Evolutionary conservation across 139 green algal genomes (phyloP).

Genomic region (Coccomyxa sp.): DNA sequence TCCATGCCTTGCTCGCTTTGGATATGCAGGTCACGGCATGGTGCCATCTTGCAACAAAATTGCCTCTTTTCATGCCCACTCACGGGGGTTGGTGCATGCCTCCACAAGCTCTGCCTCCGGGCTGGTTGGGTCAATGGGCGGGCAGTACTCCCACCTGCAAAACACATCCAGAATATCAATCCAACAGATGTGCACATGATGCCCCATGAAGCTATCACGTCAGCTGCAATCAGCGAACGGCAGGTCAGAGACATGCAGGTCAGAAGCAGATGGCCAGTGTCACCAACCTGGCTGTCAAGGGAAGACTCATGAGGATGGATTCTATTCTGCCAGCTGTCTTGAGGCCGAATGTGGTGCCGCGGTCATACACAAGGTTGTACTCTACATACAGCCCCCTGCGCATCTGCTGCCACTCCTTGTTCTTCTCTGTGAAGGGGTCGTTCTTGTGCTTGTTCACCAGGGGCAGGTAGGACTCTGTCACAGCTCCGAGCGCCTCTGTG

Average conservation of each 20-base stretch:
- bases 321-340: constrained; percentile 98
- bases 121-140: constrained; percentile 55
- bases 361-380: constrained; percentile 90
- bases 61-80: constrained; percentile 60
- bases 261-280: not conserved
- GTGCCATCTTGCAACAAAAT: too few species aligned
- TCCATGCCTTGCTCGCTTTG: too few species aligned
- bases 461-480: constrained; percentile 84
- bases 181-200: not conserved
- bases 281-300: constrained; percentile 42
- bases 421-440: constrained; percentile 75
- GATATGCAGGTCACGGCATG: too few species aligned
- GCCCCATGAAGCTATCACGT: not conserved
- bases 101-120: constrained; percentile 87
- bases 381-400: constrained; percentile 89
- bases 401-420: constrained; percentile 97
- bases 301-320: constrained; percentile 90
- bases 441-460: constrained; percentile 90
- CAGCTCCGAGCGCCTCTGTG: constrained; percentile 65
- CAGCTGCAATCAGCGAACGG: not conserved
- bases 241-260: not conserved
- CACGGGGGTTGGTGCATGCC: constrained; percentile 68
- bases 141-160: constrained; percentile 83
- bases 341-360: constrained; percentile 94
- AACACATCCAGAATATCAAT: not conserved